Conservation (phyloP, 1,284 basidiomycete species). For the Acaromyces ingoldii region DNA sequence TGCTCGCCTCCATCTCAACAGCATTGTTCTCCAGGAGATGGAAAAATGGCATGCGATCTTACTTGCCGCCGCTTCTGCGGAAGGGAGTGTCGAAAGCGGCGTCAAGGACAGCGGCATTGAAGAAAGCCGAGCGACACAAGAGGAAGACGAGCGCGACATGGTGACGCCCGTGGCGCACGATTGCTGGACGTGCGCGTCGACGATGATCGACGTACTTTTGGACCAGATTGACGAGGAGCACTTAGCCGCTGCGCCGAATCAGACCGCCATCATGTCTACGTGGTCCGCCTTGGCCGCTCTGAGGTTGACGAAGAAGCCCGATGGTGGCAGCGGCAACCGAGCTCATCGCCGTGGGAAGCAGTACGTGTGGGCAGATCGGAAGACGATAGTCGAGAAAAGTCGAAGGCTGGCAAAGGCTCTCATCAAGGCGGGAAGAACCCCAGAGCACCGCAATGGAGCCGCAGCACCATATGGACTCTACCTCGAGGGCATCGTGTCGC, state of each 20-base stretch:
- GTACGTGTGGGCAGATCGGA: conserved; percentile 27
- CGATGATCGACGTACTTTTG: conserved; percentile 34
- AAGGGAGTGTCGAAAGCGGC: neutral
- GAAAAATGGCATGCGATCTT: conserved; percentile 27
- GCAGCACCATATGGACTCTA: conserved; percentile 36
- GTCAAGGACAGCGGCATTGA: neutral
- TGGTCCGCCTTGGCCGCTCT: conserved; percentile 37
- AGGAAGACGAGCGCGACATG: neutral
- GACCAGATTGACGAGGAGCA: conserved; percentile 16
- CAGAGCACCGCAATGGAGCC: conserved; percentile 35
- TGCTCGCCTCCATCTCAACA: conserved; percentile 35
- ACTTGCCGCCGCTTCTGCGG: conserved; percentile 5
- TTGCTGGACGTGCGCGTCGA: conserved; percentile 31
- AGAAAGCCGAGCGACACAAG: neutral
- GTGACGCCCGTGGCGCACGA: conserved; percentile 23
- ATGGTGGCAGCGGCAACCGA: neutral
- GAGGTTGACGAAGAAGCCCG: conserved; percentile 23
- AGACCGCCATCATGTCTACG: conserved; percentile 35
- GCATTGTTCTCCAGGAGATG: conserved; percentile 29
- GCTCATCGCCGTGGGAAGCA: conserved; percentile 16
- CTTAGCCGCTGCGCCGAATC: conserved; percentile 33
- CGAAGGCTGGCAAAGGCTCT: conserved; percentile 23
- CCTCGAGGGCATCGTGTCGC: conserved; percentile 10
- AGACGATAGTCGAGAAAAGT: conserved; percentile 24
- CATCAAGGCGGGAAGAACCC: conserved; percentile 34